These are phyloP conservation scores for Acrocalymma vagum DNA, from an alignment of 2,329 filamentous ascomycete genomes.

Conservation along the genomic window DNA sequence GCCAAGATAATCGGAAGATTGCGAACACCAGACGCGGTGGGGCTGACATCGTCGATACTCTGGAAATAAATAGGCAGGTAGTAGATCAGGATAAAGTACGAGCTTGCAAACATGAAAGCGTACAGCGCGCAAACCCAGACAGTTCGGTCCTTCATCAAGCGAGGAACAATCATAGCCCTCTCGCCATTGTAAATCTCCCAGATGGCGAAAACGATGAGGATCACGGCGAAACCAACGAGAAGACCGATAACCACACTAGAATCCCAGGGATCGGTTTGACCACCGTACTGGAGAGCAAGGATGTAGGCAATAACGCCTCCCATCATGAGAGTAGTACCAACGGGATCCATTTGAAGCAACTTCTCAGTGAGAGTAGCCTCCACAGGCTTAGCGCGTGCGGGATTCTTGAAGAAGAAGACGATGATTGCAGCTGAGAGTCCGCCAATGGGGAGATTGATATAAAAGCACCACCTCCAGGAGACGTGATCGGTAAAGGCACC, in stretches of 20 bases:
- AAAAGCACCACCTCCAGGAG: constrained; percentile 55
- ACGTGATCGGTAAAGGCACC: constrained; percentile 49
- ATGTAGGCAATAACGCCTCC: constrained; percentile 51
- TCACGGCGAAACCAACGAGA: constrained; percentile 54
- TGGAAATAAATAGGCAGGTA: constrained; percentile 62
- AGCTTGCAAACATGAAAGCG: constrained; percentile 46
- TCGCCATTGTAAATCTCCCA: constrained; percentile 51
- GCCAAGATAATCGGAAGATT: constrained; percentile 54
- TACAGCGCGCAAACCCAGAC: constrained; percentile 46
- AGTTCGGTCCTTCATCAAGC: constrained; percentile 49
- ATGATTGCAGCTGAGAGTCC: constrained; percentile 48
- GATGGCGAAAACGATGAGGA: constrained; percentile 44
- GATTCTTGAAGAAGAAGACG: constrained; percentile 50
- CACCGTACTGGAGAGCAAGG: constrained; percentile 58
- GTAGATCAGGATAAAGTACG: constrained; percentile 51
- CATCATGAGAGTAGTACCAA: constrained; percentile 53
- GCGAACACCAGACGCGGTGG: constrained; percentile 50
- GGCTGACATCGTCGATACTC: constrained; percentile 42
- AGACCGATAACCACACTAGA: constrained; percentile 54
- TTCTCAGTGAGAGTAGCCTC: constrained; percentile 42
- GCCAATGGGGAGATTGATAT: constrained; percentile 58
- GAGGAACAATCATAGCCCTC: constrained; percentile 49
- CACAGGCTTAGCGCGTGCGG: constrained; percentile 30
- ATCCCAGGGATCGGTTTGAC: constrained; percentile 35
- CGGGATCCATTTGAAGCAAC: constrained; percentile 55